Percentiles rank a stretch among this genome's conserved stretches.
Conservation (phyloP, 2,329 filamentous ascomycete species). For the Aureobasidium zeae region DNA sequence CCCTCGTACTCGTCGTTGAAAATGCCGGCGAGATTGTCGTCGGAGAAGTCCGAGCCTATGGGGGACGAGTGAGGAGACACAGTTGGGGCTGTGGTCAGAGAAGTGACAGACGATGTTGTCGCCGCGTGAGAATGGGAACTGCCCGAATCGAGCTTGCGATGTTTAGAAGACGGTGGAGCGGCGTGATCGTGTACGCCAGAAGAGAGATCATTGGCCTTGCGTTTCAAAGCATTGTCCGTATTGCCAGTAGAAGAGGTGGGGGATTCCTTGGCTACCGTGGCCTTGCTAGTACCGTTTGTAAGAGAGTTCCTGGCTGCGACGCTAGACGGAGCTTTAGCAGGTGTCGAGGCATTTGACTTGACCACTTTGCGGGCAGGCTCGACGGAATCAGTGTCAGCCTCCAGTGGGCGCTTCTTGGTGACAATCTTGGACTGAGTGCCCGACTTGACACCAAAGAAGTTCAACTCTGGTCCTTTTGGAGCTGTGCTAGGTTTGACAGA, state of each 20-base stretch:
- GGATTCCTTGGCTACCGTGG: constrained; percentile 17
- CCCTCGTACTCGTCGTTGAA: constrained; percentile 6
- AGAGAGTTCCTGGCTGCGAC: not conserved
- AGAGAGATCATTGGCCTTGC: constrained; percentile 35
- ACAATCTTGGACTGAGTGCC: constrained; percentile 1
- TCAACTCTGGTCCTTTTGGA: not conserved
- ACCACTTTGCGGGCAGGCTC: constrained; percentile 7
- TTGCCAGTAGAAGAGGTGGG: constrained; percentile 26
- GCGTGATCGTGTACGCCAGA: constrained; percentile 20
- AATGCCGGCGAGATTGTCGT: constrained; percentile 9
- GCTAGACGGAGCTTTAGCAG: not conserved
- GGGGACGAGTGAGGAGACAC: constrained; percentile 18
- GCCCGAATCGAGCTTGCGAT: constrained; percentile 27
- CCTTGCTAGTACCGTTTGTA: constrained; percentile 18
- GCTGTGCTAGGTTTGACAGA: not conserved
- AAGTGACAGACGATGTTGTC: constrained; percentile 20
- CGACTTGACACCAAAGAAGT: constrained; percentile 8
- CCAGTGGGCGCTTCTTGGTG: constrained; percentile 14
- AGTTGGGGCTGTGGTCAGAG: constrained; percentile 21
- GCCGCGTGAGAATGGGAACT: constrained; percentile 25
- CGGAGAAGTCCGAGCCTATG: constrained; percentile 10
- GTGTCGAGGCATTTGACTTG: constrained; percentile 30
- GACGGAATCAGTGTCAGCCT: constrained; percentile 4
- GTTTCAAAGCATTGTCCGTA: constrained; percentile 33
- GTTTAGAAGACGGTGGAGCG: constrained; percentile 21